Evolutionary conservation across 805 yeast genomes (phyloP), one percentile per base, ranked within the genome.

Genomic region (Saccharomycopsis javanensis): DNA sequence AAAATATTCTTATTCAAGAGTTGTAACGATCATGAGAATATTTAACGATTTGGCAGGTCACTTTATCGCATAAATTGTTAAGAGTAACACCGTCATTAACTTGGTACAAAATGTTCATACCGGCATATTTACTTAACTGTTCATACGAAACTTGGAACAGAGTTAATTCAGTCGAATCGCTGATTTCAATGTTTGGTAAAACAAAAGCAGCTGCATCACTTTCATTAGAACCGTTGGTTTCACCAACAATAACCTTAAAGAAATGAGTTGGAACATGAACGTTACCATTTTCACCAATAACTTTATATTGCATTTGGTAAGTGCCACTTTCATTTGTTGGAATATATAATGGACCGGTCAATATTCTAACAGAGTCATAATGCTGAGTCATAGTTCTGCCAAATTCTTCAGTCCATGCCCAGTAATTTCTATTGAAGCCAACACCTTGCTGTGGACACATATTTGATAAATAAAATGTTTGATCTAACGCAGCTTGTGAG

Each of bases 351-450:
- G 94, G 92, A 2, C 95, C 95, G 1, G 94, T 86, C 69, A 87
- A 80, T 50, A 86, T 73, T 56, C 94, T 73, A 23, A 87, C 91
- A 31, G 79, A 73, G 59, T 74, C 77, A 69, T 84, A 86, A 55
- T 71, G 71, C n/a, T 68, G 59, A 16, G 90, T 83, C 61, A 86
- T 75, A 56, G 85, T 71, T 60, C 95, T 74, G 37, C 79, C 77
- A 66, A 87, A 87, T 63, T 85, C 83, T 71, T 86, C 95, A 60
- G 88, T 81, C 66, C 85, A 88, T 2, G 94, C 88, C 95, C 95
- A 86, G 69, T 86, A 58, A 57, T 58, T 58, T 58, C 61, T 70
- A 68, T 81, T 81, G 70, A 81, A 81, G 3, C 86, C 86, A n/a
- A 76, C 81, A 6, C 86, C 86, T 10, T 81, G 83, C 64, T 81